Evolutionary conservation across 441 rosid species (phyloP).

Genomic region (Erodium chrysanthum): DNA sequence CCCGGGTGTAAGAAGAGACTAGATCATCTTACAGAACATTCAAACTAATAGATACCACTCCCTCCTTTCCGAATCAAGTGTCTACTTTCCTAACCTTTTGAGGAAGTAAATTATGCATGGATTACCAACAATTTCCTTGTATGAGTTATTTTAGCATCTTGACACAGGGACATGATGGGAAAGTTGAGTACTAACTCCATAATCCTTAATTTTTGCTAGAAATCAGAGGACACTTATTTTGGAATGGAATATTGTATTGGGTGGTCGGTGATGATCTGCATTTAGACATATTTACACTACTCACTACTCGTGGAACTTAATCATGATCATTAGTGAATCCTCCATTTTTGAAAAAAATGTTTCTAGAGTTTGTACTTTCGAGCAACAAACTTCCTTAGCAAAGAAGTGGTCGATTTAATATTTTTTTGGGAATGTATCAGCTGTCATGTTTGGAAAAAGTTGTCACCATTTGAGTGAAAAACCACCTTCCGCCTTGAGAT

Average conservation of each 20-base stretch:
- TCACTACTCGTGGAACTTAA: background rate
- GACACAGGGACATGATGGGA: background rate
- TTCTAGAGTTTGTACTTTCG: background rate
- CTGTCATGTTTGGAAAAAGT: background rate
- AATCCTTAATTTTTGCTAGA: too few relatives aligned
- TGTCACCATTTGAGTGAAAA: background rate
- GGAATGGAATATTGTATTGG: background rate
- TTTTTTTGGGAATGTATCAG: background rate
- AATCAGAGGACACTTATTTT: too few relatives aligned
- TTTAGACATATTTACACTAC: background rate
- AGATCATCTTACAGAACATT: constrained; percentile 3
- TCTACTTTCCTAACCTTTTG: background rate
- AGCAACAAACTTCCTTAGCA: background rate
- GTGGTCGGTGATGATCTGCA: background rate
- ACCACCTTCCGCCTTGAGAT: background rate
- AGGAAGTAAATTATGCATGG: background rate
- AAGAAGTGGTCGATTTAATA: background rate
- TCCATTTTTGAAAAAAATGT: constrained; percentile 1
- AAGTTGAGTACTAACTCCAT: background rate
- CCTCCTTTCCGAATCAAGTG: background rate
- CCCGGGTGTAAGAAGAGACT: background rate
- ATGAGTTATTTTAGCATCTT: background rate
- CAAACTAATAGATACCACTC: background rate
- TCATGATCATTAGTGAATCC: background rate
- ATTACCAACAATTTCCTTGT: background rate